A percentile compares a stretch with the other conserved stretches of the same genome.
Evolutionary conservation across 2,329 filamentous ascomycete species (phyloP).

Genomic region (Trichoderma oligosporum): DNA sequence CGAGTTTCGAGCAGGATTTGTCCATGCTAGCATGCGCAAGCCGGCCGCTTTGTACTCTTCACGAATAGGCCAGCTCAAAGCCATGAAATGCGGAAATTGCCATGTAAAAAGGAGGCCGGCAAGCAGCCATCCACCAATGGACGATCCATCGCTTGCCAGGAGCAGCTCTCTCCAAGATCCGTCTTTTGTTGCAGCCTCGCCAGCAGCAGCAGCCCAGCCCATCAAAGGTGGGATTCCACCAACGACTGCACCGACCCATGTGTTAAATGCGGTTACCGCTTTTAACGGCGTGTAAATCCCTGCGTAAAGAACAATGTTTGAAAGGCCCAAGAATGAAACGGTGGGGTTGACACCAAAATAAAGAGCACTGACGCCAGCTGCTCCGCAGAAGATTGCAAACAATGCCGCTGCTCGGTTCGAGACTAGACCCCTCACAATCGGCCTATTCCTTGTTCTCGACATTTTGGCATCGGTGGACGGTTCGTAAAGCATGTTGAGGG

Average conservation of each 20-base stretch:
- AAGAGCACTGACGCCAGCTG: conserved; percentile 65
- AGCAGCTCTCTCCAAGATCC: conserved; percentile 76
- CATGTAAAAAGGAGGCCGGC: conserved; percentile 83
- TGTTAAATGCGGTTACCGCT: conserved; percentile 79
- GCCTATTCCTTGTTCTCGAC: conserved; percentile 86
- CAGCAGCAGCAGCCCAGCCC: conserved; percentile 95
- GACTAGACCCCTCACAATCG: conserved; percentile 78
- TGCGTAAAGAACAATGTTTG: conserved; percentile 87
- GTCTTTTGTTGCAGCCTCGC: conserved; percentile 73
- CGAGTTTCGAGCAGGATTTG: conserved; percentile 78
- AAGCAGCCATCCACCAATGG: conserved; percentile 80
- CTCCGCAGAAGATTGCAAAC: conserved; percentile 74
- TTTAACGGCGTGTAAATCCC: conserved; percentile 92
- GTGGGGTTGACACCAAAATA: conserved; percentile 94
- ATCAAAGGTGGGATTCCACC: conserved; percentile 93
- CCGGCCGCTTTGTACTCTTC: conserved; percentile 78
- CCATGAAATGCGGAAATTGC: conserved; percentile 99
- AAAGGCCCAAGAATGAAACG: conserved; percentile 75
- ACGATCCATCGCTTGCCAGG: conserved; percentile 59
- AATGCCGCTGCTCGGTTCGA: conserved; percentile 65
- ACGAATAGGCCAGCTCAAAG: conserved; percentile 80
- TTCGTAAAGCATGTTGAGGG: conserved; percentile 97
- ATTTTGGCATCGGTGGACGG: conserved; percentile 85
- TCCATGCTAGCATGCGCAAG: conserved; percentile 75
- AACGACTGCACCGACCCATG: conserved; percentile 90